Percentiles rank a stretch among this genome's conserved stretches.
phyloP scores from a whole-genome alignment of 176 grass and related monocot genomes.

The Oryza australiensis region DNA sequence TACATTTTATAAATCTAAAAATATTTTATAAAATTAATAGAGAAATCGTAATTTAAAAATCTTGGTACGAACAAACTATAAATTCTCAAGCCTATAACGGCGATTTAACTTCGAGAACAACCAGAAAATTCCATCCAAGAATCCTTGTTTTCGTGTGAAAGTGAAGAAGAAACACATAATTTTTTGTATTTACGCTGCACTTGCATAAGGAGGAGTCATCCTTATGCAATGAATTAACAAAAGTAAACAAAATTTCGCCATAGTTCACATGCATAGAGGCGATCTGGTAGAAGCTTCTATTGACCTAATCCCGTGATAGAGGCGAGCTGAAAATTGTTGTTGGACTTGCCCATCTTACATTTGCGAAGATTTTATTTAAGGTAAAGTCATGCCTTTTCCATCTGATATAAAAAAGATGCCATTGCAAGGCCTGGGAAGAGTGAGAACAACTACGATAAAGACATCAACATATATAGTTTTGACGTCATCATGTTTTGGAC shows the following conservation, averaged over 20 bases:
- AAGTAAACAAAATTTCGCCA: too few species aligned
- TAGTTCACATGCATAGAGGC: not conserved
- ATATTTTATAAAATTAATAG: too few species aligned
- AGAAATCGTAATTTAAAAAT: too few species aligned
- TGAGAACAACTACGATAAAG: not conserved
- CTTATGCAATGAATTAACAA: not conserved
- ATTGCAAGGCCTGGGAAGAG: not conserved
- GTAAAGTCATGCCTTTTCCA: not conserved
- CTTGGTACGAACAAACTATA: too few species aligned
- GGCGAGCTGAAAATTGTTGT: conserved; percentile 4
- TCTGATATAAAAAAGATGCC: not conserved
- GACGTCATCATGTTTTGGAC: not conserved
- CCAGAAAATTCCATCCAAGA: not conserved
- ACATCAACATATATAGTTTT: not conserved
- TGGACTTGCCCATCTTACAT: conserved; percentile 23
- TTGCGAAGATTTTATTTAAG: not conserved
- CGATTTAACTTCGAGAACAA: not conserved
- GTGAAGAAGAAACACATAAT: not conserved
- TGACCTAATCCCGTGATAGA: conserved; percentile 25
- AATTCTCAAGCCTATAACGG: too few species aligned
- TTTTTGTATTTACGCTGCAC: not conserved
- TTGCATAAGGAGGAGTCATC: too few species aligned
- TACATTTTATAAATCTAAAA: too few species aligned
- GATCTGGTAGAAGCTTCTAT: not conserved
- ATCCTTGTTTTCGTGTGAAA: not conserved